These are phyloP conservation scores for Tricholoma saponaceum DNA, from an alignment of 768 basidiomycete species.

Conservation along the genomic window DNA sequence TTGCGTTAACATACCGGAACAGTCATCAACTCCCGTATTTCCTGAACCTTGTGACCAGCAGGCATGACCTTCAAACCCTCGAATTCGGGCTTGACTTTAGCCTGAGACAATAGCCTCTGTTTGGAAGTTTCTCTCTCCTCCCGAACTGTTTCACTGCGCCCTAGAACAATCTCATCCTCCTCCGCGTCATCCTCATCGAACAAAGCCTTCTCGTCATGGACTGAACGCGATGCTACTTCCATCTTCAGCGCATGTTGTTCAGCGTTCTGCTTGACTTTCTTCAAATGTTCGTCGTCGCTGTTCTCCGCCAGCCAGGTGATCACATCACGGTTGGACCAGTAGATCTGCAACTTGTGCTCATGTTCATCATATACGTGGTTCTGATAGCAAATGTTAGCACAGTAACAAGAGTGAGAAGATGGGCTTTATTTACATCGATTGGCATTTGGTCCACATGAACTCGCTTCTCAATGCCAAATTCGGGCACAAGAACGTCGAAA, in stretches of 20 bases:
- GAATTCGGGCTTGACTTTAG: conserved; percentile 73
- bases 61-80: conserved; percentile 73
- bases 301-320: conserved; percentile 94
- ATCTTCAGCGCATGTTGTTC: conserved; percentile 90
- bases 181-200: conserved; percentile 86
- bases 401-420: not conserved
- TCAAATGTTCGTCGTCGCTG: conserved; percentile 93
- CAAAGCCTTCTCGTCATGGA: conserved; percentile 82
- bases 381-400: conserved; percentile 35
- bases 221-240: conserved; percentile 83
- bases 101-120: conserved; percentile 75
- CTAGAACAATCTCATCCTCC: conserved; percentile 68
- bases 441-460: conserved; percentile 99
- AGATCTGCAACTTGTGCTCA: conserved; percentile 85
- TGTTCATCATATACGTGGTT: conserved; percentile 98
- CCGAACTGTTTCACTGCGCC: conserved; percentile 19
- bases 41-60: conserved; percentile 92
- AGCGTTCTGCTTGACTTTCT: conserved; percentile 90
- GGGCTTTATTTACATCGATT: conserved; percentile 65
- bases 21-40: conserved; percentile 89
- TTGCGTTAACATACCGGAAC: conserved; percentile 67
- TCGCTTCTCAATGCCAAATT: conserved; percentile 98
- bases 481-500: conserved; percentile 93
- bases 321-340: conserved; percentile 94
- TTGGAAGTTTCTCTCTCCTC: conserved; percentile 58